phyloP scores from a whole-genome alignment of 306 rosid species.

The Mimosa pudica region DNA sequence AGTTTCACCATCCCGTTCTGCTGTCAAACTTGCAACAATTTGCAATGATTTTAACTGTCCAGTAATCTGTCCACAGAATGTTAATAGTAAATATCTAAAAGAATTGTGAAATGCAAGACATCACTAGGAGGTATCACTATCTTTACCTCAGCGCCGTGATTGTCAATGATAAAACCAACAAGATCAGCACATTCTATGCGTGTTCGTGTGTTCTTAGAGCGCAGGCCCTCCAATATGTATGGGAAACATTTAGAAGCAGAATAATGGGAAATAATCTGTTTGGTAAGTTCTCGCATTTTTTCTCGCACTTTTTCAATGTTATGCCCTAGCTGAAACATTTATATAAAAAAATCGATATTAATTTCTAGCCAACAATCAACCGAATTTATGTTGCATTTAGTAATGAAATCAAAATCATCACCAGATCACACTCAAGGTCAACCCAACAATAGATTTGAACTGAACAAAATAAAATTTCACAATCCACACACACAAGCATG shows the following conservation, averaged over 20 bases:
- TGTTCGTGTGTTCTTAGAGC: slow-evolving; percentile 96
- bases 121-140: slow-evolving; percentile 3
- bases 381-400: slow-evolving; percentile 10
- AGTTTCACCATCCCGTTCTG: slow-evolving; percentile 94
- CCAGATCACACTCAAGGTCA: slow-evolving; percentile 9
- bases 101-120: slow-evolving; percentile 15
- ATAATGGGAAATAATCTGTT: slow-evolving; percentile 72
- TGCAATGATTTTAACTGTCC: slow-evolving; percentile 95
- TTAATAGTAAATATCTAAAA: slow-evolving; percentile 27
- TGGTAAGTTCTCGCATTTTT: slow-evolving; percentile 92
- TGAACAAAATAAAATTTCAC: not conserved
- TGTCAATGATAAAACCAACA: slow-evolving; percentile 85
- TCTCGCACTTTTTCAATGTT: slow-evolving; percentile 93
- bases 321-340: slow-evolving; percentile 83
- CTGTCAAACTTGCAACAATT: slow-evolving; percentile 93
- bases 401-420: not conserved
- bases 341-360: slow-evolving; percentile 1
- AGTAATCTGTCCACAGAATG: slow-evolving; percentile 60
- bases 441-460: slow-evolving; percentile 2
- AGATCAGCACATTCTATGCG: slow-evolving; percentile 95
- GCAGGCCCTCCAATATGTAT: slow-evolving; percentile 91
- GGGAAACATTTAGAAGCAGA: slow-evolving; percentile 89
- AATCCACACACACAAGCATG: not conserved
- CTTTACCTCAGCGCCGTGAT: slow-evolving; percentile 87
- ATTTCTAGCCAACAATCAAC: slow-evolving; percentile 6